Conservation (phyloP, 176 grass and related monocot genomes). For the Rhipidocladum racemiflorum region DNA sequence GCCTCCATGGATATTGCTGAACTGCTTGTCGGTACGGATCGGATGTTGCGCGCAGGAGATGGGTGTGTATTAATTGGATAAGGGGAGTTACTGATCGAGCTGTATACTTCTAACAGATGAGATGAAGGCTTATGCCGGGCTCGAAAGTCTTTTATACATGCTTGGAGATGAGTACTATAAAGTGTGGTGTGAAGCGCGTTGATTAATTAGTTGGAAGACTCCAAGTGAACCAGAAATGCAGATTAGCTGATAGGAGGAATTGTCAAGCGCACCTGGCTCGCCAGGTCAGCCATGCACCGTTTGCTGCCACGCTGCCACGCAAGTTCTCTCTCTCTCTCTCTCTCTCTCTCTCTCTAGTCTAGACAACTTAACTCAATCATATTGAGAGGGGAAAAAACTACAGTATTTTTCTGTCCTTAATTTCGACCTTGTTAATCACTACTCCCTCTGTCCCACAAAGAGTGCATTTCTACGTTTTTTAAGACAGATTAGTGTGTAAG, state of each 20-base stretch:
- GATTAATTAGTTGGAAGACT: constrained; percentile 14
- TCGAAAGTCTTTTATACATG: neutral
- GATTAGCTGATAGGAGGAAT: neutral
- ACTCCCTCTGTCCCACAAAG: too few relatives aligned
- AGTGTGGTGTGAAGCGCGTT: neutral
- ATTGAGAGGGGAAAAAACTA: too few relatives aligned
- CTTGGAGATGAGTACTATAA: neutral
- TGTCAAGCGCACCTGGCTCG: neutral
- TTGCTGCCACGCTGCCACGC: neutral
- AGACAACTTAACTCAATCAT: neutral
- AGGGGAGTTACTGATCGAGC: neutral
- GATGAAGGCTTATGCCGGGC: neutral
- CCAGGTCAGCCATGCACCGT: constrained; percentile 14
- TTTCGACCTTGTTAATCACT: too few relatives aligned
- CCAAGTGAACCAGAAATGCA: neutral
- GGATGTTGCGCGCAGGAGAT: neutral
- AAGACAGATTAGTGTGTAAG: too few relatives aligned
- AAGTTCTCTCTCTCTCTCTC: neutral
- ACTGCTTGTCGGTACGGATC: neutral
- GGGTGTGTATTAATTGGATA: neutral
- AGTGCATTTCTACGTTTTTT: too few relatives aligned
- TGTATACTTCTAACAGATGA: neutral
- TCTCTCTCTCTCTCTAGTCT: neutral
- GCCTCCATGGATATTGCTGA: constrained; percentile 17
- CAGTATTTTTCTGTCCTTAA: too few relatives aligned